Conservation (phyloP, 2,329 filamentous ascomycete species). For the Arthrobotrys entomopaga region DNA sequence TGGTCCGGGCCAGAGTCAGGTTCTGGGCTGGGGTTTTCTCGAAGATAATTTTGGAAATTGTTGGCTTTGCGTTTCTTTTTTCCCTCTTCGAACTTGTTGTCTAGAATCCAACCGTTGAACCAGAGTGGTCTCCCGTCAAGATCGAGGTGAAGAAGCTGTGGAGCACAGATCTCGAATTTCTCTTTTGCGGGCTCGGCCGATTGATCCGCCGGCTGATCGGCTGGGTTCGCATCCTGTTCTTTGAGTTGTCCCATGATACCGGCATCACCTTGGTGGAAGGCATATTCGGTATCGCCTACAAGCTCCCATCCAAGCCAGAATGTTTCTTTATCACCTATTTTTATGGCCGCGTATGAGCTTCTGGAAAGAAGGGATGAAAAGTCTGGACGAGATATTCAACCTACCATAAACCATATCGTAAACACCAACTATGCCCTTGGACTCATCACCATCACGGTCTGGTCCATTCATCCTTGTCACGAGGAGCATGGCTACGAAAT, state of each 20-base stretch:
- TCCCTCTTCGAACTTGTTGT: conserved; percentile 63
- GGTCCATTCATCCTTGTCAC: conserved; percentile 64
- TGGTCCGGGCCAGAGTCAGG: conserved; percentile 56
- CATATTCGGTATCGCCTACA: conserved; percentile 63
- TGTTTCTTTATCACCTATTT: conserved; percentile 65
- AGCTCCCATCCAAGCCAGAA: conserved; percentile 67
- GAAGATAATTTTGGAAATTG: conserved; percentile 61
- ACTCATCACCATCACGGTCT: conserved; percentile 63
- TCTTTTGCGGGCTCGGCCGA: conserved; percentile 9
- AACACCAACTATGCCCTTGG: conserved; percentile 62
- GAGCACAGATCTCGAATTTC: conserved; percentile 63
- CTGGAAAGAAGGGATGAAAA: not conserved
- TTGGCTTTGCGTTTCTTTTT: conserved; percentile 60
- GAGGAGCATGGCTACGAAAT: conserved; percentile 64
- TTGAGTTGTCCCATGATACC: conserved; percentile 61
- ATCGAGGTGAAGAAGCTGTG: conserved; percentile 65
- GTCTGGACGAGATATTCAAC: conserved; percentile 10
- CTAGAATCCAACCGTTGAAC: conserved; percentile 65
- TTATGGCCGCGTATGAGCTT: not conserved
- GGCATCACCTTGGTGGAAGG: conserved; percentile 64
- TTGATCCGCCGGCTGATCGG: conserved; percentile 37
- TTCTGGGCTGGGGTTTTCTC: conserved; percentile 59
- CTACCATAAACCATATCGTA: conserved; percentile 66
- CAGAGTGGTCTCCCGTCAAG: conserved; percentile 63
- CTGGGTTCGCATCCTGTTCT: conserved; percentile 24